Evolutionary conservation across 352 stramenopile genomes (phyloP).

Genomic region (Hyphochytrium catenoides): DNA sequence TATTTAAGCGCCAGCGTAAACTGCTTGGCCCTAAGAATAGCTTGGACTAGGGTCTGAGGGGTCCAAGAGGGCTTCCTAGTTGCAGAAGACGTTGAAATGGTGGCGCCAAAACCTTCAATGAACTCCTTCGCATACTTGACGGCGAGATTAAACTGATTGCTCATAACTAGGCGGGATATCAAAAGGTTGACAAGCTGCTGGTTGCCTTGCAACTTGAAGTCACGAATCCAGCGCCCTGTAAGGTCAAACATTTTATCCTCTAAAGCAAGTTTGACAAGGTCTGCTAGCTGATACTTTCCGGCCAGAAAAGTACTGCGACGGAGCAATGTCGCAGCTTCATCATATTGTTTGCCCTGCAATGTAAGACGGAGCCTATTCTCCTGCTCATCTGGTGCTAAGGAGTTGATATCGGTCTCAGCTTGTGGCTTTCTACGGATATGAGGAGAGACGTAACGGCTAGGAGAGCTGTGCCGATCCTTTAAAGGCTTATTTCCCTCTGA

Average conservation of each 20-base stretch:
- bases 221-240: constrained; percentile 36
- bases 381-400: too few species aligned
- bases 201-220: constrained; percentile 32
- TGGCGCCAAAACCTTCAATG: constrained; percentile 35
- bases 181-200: constrained; percentile 48
- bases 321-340: too few species aligned
- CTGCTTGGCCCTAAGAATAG: constrained; percentile 45
- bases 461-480: too few species aligned
- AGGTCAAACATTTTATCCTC: constrained; percentile 27
- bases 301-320: too few species aligned
- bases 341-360: too few species aligned
- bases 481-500: too few species aligned
- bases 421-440: too few species aligned
- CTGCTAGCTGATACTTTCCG: constrained; percentile 40
- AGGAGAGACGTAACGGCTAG: too few species aligned
- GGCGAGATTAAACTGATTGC: constrained; percentile 29
- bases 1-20: constrained; percentile 47
- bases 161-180: constrained; percentile 42
- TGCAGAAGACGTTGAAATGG: constrained; percentile 4
- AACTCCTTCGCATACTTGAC: constrained; percentile 48
- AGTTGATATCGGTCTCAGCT: too few species aligned
- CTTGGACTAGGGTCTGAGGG: constrained; percentile 41
- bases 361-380: too few species aligned
- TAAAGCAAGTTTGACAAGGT: constrained; percentile 47
- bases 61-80: constrained; percentile 26